phyloP scores from a whole-genome alignment of 2,329 filamentous ascomycete genomes.

The Arachnomyces sp. region DNA sequence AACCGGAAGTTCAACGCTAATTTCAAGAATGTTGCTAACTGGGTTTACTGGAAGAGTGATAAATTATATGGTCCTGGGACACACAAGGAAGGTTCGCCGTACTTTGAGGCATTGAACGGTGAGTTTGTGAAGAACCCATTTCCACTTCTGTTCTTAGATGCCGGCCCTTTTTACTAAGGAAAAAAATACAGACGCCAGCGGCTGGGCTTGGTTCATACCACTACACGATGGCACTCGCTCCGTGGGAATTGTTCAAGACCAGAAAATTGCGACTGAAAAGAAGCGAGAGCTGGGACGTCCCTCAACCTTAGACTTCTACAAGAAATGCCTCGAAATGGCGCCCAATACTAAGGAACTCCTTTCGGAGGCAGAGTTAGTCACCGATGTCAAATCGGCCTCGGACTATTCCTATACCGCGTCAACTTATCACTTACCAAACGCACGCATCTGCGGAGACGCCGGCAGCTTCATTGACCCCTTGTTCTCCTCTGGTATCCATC shows the following conservation, averaged over 20 bases:
- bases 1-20: conserved; percentile 40
- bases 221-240: conserved; percentile 40
- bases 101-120: conserved; percentile 38
- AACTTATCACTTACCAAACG: conserved; percentile 32
- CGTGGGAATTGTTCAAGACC: conserved; percentile 37
- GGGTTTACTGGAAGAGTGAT: conserved; percentile 40
- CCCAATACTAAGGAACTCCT: conserved; percentile 27
- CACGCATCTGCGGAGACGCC: conserved; percentile 40
- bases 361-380: conserved; percentile 23
- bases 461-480: conserved; percentile 44
- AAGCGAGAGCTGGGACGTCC: conserved; percentile 23
- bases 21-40: conserved; percentile 44
- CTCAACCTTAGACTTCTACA: conserved; percentile 27
- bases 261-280: conserved; percentile 28
- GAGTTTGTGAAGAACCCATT: too few species aligned
- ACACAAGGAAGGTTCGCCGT: conserved; percentile 28
- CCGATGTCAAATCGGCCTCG: conserved; percentile 34
- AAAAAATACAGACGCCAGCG: conserved; percentile 36
- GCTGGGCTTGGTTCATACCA: conserved; percentile 46
- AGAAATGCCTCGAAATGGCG: conserved; percentile 22
- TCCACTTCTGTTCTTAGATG: too few species aligned
- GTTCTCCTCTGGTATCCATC: conserved; percentile 43
- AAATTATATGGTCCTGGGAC: conserved; percentile 29
- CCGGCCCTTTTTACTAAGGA: too few species aligned
- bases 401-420: conserved; percentile 43